These are phyloP conservation scores for Candida albicans DNA, from an alignment of 1,139 yeast genomes.

Conservation along the genomic window DNA sequence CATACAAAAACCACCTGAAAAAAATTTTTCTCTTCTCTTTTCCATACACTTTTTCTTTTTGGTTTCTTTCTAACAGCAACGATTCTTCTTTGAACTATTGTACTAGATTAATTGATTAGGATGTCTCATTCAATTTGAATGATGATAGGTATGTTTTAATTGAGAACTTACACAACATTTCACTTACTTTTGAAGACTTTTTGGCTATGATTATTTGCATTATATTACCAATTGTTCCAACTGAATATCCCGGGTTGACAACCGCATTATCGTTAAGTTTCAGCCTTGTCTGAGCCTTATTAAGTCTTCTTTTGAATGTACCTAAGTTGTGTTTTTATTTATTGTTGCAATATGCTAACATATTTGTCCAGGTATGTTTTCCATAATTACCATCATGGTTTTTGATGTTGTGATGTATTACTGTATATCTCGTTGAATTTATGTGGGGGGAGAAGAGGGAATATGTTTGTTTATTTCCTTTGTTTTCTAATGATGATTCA, in stretches of 20 bases:
- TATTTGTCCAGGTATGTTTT: slow-evolving; percentile 3
- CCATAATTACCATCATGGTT: background rate
- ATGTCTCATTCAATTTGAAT: background rate
- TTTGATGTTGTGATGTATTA: background rate
- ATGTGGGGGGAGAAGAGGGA: background rate
- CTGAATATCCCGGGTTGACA: slow-evolving; percentile 76
- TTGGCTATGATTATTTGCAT: slow-evolving; percentile 69
- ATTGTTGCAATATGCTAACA: slow-evolving; percentile 5
- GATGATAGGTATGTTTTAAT: slow-evolving; percentile 3
- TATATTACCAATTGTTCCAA: slow-evolving; percentile 74
- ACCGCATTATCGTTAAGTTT: slow-evolving; percentile 75
- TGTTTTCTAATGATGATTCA: slow-evolving; percentile 50
- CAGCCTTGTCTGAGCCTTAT: slow-evolving; percentile 80
- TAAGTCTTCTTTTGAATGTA: background rate
- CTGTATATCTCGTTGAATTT: slow-evolving; percentile 3
- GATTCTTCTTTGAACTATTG: background rate
- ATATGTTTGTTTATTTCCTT: background rate
- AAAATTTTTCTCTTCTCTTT: background rate
- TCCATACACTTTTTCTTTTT: background rate
- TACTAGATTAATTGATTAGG: slow-evolving; percentile 3
- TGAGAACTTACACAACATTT: background rate
- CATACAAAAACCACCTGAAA: background rate
- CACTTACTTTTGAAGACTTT: background rate
- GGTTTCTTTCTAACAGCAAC: background rate
- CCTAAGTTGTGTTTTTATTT: background rate